These are phyloP conservation scores for Picea glauca DNA, from an alignment of 75 land plant genomes.

Conservation along the genomic window DNA sequence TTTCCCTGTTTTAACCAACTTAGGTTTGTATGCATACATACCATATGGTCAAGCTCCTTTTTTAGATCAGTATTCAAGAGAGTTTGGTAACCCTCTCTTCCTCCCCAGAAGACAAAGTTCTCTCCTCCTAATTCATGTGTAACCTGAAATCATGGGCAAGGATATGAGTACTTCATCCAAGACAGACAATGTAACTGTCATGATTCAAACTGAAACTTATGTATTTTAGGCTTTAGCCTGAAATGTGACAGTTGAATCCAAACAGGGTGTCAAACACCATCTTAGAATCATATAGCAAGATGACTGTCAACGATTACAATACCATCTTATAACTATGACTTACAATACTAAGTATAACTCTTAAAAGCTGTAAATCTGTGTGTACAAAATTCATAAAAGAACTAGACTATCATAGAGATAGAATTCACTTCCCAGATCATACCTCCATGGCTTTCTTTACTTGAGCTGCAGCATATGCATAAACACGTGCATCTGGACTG, in stretches of 20 bases:
- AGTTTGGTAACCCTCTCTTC: conserved; percentile 92
- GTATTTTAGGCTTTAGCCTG: not conserved
- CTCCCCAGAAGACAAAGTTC: conserved; percentile 99
- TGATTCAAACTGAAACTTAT: not conserved
- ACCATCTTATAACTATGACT: not conserved
- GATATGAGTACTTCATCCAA: not conserved
- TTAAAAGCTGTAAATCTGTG: not conserved
- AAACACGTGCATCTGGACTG: conserved; percentile 84
- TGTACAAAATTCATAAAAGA: not conserved
- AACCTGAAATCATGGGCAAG: conserved; percentile 39
- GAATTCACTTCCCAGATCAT: not conserved
- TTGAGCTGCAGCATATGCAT: conserved; percentile 97
- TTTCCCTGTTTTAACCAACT: not conserved
- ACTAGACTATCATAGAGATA: not conserved
- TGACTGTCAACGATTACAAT: not conserved
- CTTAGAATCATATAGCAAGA: not conserved
- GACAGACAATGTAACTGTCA: not conserved
- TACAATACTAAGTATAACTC: not conserved
- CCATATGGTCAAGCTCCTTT: conserved; percentile 95
- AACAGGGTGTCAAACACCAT: not conserved
- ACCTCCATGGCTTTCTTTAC: conserved; percentile 99
- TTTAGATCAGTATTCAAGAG: conserved; percentile 92
- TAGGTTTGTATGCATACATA: conserved; percentile 13
- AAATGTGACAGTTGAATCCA: not conserved
- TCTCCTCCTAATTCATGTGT: conserved; percentile 95